Evolutionary conservation across 2,329 filamentous ascomycete species (phyloP), one percentile per base, ranked within the genome.

Genomic region (Rutstroemia sp.): DNA sequence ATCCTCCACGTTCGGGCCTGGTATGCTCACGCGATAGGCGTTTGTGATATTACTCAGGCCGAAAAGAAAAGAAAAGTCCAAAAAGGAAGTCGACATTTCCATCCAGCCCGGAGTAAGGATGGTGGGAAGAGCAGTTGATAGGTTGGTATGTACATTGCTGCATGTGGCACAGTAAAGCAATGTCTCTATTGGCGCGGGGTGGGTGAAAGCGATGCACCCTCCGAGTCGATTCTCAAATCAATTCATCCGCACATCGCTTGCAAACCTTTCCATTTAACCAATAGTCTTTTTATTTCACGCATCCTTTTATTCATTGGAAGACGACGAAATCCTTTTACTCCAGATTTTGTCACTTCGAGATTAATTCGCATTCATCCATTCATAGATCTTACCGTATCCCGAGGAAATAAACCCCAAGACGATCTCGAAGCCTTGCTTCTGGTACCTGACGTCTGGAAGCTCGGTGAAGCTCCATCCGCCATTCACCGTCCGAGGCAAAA

Each of bases 371-470:
- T 45, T 38, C 25, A 19, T 44, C 53, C 53, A 55, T 51, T 55
- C 38, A 55, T 21, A 37, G 19, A 38, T 38, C 53, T 56, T 56
- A 56, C 39, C 47, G 47, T 45, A 27, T 45, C 44, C 47, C 47
- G 27, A 51, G 37, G 25, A 34, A 14, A 25, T 19, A 41, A 49
- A 25, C 12, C 16, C 27, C 38, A 50, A 51, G 47, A 10, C 25
- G 38, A 45, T 51, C 46, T 27, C 25, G 21, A 47, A 27, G 44
- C 25, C 52, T 48, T 54, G 37, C 46, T 37, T 44, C 27, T 45
- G 49, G 53, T 56, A 56, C 47, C 53, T 56, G 53, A 56, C 53
- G 38, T 45, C 38, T 56, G 27, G 47, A 56, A 38, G 38, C 47
- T 56, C 23, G 39, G 16, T 19, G 18, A 12, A 44, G n/a, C 19